Conservation (phyloP, 345 rosid genomes). For the Nephelium lappaceum region DNA sequence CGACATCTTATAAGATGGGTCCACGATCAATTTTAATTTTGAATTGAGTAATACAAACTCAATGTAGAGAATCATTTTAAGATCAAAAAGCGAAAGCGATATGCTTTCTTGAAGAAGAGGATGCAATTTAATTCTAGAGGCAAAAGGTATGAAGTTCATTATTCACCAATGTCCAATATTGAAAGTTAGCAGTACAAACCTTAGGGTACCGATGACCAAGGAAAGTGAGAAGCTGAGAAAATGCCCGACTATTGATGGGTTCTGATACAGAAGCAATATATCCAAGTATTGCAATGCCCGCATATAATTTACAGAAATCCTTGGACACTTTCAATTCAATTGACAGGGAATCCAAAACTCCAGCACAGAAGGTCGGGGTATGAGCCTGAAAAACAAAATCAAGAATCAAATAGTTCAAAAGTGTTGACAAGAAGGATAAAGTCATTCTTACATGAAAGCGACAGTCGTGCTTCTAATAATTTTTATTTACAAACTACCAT, state of each 20-base stretch:
- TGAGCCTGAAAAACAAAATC: conserved; percentile 49
- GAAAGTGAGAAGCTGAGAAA: conserved; percentile 64
- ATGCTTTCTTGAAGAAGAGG: not conserved
- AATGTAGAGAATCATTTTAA: no score
- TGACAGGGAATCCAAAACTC: conserved; percentile 67
- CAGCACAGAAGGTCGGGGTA: conserved; percentile 50
- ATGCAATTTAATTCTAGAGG: not conserved
- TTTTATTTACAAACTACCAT: not conserved
- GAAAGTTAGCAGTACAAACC: conserved; percentile 38
- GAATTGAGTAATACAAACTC: not conserved
- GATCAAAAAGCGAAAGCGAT: no score
- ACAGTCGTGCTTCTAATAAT: conserved; percentile 7
- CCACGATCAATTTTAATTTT: not conserved
- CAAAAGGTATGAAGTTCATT: not conserved
- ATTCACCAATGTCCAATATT: not conserved
- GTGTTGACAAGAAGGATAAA: not conserved
- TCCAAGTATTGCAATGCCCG: conserved; percentile 80
- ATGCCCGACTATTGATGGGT: conserved; percentile 54
- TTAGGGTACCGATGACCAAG: conserved; percentile 84
- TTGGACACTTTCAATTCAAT: conserved; percentile 71
- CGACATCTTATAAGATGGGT: not conserved
- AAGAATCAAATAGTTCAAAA: conserved; percentile 8
- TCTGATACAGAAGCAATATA: conserved; percentile 65
- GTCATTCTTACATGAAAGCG: not conserved
- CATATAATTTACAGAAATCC: conserved; percentile 72